These are phyloP conservation scores for Cornus kousa DNA, from an alignment of 148 eudicot genomes.

Conservation along the genomic window DNA sequence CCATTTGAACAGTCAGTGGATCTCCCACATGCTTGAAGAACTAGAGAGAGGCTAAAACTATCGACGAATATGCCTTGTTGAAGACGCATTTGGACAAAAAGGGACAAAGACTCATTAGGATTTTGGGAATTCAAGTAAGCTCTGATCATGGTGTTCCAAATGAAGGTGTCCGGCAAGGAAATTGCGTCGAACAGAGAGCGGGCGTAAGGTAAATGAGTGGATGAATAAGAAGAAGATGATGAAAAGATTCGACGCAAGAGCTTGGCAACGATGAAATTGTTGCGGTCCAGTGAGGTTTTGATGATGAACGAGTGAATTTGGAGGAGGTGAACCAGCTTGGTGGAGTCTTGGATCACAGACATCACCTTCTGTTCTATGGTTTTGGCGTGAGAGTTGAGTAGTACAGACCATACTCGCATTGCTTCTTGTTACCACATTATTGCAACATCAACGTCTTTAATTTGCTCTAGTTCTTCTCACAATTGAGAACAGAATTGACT, in stretches of 20 bases:
- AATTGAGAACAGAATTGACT: too few species aligned
- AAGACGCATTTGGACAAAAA: constrained; percentile 16
- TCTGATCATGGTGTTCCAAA: constrained; percentile 20
- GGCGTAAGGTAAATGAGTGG: constrained; percentile 6
- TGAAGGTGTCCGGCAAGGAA: constrained; percentile 12
- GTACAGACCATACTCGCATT: not conserved
- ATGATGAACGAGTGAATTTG: constrained; percentile 18
- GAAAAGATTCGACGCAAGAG: constrained; percentile 7
- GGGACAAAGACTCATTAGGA: not conserved
- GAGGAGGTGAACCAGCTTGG: not conserved
- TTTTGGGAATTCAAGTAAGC: constrained; percentile 16
- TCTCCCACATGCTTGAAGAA: constrained; percentile 25
- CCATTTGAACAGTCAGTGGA: constrained; percentile 1
- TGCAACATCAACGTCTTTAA: too few species aligned
- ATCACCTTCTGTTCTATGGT: constrained; percentile 12
- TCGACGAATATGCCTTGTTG: constrained; percentile 2
- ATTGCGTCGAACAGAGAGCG: constrained; percentile 16
- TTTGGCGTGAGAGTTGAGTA: not conserved
- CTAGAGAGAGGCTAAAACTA: constrained; percentile 23
- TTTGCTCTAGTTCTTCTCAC: too few species aligned
- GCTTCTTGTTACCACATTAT: too few species aligned
- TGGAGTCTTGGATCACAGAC: constrained; percentile 15
- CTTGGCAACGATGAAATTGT: constrained; percentile 18
- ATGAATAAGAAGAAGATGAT: not conserved
- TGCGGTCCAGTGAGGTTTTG: constrained; percentile 14